These are phyloP conservation scores for Termitomyces sp. DNA, from an alignment of 768 basidiomycete species.

Conservation along the genomic window DNA sequence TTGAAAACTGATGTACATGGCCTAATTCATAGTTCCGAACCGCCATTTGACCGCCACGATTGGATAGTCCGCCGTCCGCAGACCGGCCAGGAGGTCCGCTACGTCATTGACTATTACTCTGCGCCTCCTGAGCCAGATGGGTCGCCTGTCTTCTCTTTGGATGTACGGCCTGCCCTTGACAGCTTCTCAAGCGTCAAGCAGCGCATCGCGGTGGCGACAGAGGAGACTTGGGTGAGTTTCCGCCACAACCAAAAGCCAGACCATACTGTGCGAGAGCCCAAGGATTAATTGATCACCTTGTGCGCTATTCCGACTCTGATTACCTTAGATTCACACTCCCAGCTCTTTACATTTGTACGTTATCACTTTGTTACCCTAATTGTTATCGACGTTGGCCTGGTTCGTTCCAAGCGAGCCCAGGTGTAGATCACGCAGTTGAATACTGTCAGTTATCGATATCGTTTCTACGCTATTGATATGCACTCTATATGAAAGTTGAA, in stretches of 20 bases:
- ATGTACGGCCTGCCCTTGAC: constrained; percentile 94
- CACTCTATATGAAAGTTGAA: too few relatives aligned
- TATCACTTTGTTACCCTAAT: neutral
- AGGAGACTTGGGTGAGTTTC: constrained; percentile 58
- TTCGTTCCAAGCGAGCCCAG: neutral
- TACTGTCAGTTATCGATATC: neutral
- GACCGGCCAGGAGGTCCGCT: constrained; percentile 82
- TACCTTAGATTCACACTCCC: neutral
- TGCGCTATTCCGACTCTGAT: neutral
- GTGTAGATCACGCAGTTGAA: neutral
- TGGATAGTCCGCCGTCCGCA: constrained; percentile 86
- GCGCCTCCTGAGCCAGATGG: constrained; percentile 88
- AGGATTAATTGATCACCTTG: neutral
- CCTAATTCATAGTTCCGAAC: constrained; percentile 59
- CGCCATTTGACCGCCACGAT: constrained; percentile 97
- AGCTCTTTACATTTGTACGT: neutral
- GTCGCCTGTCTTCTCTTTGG: constrained; percentile 91
- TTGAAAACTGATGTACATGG: neutral
- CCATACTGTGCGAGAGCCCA: constrained; percentile 14
- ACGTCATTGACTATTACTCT: constrained; percentile 98
- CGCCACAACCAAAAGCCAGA: constrained; percentile 30
- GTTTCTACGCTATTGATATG: too few relatives aligned
- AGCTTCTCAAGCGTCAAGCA: constrained; percentile 72
- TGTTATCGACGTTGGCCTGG: neutral
- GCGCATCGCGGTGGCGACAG: constrained; percentile 65